These are phyloP conservation scores for Podaxis sp. DNA, from an alignment of 768 basidiomycete genomes.

Conservation along the genomic window DNA sequence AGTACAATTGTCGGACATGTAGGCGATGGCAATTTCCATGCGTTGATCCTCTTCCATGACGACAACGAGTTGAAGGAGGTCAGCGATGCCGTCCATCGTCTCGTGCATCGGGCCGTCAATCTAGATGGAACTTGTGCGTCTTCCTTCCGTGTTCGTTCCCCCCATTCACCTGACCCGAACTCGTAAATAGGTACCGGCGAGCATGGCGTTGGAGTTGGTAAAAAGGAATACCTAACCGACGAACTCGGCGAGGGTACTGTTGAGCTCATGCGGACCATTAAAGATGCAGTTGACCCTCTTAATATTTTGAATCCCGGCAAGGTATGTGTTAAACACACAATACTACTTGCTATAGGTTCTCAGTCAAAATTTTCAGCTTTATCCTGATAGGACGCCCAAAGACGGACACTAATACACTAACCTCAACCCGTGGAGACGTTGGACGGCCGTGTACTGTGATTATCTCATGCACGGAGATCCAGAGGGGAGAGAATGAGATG, in stretches of 20 bases:
- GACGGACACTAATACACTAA: constrained; percentile 5
- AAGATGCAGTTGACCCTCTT: constrained; percentile 73
- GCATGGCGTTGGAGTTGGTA: constrained; percentile 87
- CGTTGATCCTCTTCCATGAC: constrained; percentile 56
- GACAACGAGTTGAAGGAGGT: constrained; percentile 58
- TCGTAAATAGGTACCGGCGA: constrained; percentile 67
- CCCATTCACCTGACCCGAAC: not conserved
- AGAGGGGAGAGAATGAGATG: too few relatives aligned
- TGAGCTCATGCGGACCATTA: constrained; percentile 83
- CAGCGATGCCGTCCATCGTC: constrained; percentile 62
- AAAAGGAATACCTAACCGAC: constrained; percentile 77
- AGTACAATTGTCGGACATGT: constrained; percentile 84
- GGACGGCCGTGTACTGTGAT: not conserved
- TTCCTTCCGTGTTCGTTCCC: not conserved
- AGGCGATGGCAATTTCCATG: constrained; percentile 67
- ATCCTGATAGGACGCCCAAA: constrained; percentile 27
- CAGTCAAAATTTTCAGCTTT: constrained; percentile 26
- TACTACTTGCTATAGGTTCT: constrained; percentile 15
- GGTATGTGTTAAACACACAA: constrained; percentile 25
- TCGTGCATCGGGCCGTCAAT: constrained; percentile 68
- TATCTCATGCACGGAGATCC: not conserved
- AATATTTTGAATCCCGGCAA: constrained; percentile 90
- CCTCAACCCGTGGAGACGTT: not conserved
- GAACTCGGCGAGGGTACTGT: constrained; percentile 86
- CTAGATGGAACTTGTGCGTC: constrained; percentile 76